Evolutionary conservation across 805 yeast species (phyloP).

Genomic region (Wickerhamomyces hampshirensis): DNA sequence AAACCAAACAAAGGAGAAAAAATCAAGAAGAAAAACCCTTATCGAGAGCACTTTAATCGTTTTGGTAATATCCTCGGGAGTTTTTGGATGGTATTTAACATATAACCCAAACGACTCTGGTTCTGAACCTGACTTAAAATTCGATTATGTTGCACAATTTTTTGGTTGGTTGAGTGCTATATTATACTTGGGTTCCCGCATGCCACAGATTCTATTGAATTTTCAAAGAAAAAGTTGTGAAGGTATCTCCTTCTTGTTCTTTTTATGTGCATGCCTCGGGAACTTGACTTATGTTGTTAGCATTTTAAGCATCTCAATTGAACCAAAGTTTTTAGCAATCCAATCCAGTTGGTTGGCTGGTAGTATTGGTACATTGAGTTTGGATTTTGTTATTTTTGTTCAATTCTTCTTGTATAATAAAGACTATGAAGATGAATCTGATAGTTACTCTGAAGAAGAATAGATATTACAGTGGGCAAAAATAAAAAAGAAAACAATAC

Average conservation of each 20-base stretch:
- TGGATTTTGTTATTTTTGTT: slow-evolving; percentile 79
- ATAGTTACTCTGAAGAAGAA: slow-evolving; percentile 7
- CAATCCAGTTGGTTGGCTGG: slow-evolving; percentile 94
- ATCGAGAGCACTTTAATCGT: slow-evolving; percentile 48
- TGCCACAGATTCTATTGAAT: slow-evolving; percentile 88
- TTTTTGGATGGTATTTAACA: slow-evolving; percentile 82
- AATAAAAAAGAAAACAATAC: background rate
- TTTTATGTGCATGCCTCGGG: slow-evolving; percentile 92
- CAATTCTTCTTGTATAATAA: slow-evolving; percentile 76
- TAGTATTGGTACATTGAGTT: slow-evolving; percentile 75
- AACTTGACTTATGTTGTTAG: slow-evolving; percentile 87
- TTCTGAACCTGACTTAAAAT: slow-evolving; percentile 43
- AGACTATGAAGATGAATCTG: slow-evolving; percentile 14
- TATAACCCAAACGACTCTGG: slow-evolving; percentile 36
- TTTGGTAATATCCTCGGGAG: slow-evolving; percentile 68
- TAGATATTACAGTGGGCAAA: too few relatives aligned
- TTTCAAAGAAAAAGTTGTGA: slow-evolving; percentile 87
- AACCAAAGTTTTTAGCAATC: slow-evolving; percentile 64
- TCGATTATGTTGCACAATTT: slow-evolving; percentile 76
- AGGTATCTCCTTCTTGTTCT: slow-evolving; percentile 90
- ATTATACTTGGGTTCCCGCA: slow-evolving; percentile 77
- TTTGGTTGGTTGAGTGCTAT: slow-evolving; percentile 80
- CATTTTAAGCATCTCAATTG: slow-evolving; percentile 70
- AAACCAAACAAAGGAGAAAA: slow-evolving; percentile 9
- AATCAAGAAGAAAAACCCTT: slow-evolving; percentile 19